These are phyloP conservation scores for Mucor plumbeus DNA, from an alignment of 371 early-diverging fungal species.

Conservation along the genomic window DNA sequence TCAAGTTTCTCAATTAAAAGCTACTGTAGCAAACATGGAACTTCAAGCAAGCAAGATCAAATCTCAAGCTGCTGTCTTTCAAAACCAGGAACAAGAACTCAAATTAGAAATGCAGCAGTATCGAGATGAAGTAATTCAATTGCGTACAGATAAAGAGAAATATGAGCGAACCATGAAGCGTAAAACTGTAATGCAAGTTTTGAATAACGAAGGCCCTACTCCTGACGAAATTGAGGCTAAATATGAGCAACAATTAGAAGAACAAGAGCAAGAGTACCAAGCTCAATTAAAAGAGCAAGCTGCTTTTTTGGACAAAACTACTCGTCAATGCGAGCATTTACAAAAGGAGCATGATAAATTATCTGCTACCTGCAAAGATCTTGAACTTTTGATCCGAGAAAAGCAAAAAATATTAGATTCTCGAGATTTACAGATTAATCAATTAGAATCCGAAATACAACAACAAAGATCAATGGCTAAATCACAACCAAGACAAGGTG, in stretches of 20 bases:
- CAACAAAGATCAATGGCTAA: background rate
- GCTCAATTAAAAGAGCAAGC: slow-evolving; percentile 54
- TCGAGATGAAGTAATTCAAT: slow-evolving; percentile 32
- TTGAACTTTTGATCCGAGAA: slow-evolving; percentile 47
- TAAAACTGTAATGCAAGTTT: slow-evolving; percentile 34
- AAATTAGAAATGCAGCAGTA: slow-evolving; percentile 37
- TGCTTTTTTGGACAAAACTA: slow-evolving; percentile 43
- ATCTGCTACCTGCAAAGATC: slow-evolving; percentile 37
- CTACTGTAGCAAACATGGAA: slow-evolving; percentile 37
- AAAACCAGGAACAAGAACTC: slow-evolving; percentile 24
- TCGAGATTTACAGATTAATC: slow-evolving; percentile 43
- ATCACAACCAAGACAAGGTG: background rate
- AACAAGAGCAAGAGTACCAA: slow-evolving; percentile 50
- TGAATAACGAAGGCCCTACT: slow-evolving; percentile 21
- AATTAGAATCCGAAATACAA: slow-evolving; percentile 30
- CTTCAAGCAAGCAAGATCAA: slow-evolving; percentile 31
- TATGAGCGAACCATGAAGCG: slow-evolving; percentile 43
- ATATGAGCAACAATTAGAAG: slow-evolving; percentile 53
- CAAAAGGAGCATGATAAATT: slow-evolving; percentile 40
- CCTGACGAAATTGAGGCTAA: slow-evolving; percentile 18
- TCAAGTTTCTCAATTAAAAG: slow-evolving; percentile 28
- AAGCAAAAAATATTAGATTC: slow-evolving; percentile 45
- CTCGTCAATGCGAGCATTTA: slow-evolving; percentile 30
- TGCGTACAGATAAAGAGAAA: slow-evolving; percentile 39
- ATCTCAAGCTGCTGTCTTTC: slow-evolving; percentile 30